A percentile compares a stretch with the other conserved stretches of the same genome.
Evolutionary conservation across 2,329 filamentous ascomycete genomes (phyloP).

Genomic region (Paramyrothecium sp.): DNA sequence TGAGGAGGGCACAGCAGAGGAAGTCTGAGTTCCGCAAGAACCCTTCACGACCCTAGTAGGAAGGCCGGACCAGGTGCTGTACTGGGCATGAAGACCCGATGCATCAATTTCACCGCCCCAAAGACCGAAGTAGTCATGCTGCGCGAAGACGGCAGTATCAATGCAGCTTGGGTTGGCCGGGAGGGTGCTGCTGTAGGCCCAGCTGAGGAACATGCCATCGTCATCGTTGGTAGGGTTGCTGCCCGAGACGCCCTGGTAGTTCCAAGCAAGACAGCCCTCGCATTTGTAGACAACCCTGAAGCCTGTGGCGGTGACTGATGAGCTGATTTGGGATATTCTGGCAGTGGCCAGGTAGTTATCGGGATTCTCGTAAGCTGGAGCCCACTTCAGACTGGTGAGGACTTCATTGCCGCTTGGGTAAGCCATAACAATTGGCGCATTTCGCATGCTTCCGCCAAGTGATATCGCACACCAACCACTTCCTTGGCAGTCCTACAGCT

Average conservation of each 20-base stretch:
- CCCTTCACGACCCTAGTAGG: constrained; percentile 40
- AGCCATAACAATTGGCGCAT: constrained; percentile 55
- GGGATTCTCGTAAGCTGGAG: constrained; percentile 58
- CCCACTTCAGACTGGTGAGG: constrained; percentile 56
- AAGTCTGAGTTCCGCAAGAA: constrained; percentile 14
- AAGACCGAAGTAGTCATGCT: constrained; percentile 52
- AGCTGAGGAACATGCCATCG: constrained; percentile 50
- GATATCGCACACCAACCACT: constrained; percentile 59
- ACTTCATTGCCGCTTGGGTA: constrained; percentile 54
- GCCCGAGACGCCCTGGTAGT: constrained; percentile 43
- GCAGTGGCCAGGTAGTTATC: constrained; percentile 60
- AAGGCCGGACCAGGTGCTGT: constrained; percentile 41
- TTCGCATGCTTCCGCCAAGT: constrained; percentile 56
- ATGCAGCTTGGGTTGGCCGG: constrained; percentile 40
- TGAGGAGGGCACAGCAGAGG: constrained; percentile 22
- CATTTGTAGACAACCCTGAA: constrained; percentile 68
- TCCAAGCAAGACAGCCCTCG: constrained; percentile 53
- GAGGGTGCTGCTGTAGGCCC: constrained; percentile 48
- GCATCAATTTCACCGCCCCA: constrained; percentile 44
- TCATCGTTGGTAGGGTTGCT: constrained; percentile 39
- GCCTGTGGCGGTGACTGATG: constrained; percentile 53
- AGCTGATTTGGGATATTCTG: constrained; percentile 58
- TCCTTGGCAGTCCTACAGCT: constrained; percentile 39
- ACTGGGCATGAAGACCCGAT: constrained; percentile 35
- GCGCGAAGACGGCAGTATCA: constrained; percentile 42